Percentiles rank a stretch among this genome's conserved stretches.
Conservation (phyloP, 2,329 filamentous ascomycete species). For the Bipolaris sorokiniana region DNA sequence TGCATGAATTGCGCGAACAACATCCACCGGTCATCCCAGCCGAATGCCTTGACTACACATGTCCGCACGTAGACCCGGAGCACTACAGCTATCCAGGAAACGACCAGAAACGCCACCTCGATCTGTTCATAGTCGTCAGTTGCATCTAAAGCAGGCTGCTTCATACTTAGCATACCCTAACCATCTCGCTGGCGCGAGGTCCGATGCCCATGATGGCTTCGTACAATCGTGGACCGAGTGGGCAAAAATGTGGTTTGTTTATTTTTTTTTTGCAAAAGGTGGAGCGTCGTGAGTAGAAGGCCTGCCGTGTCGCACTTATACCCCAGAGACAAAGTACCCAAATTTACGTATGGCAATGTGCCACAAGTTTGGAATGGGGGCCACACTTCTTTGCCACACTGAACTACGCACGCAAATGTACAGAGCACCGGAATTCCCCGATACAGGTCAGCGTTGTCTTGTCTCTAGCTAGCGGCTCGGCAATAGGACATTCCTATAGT, state of each 20-base stretch:
- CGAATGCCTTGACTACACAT: slow-evolving; percentile 18
- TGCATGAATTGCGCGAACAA: slow-evolving; percentile 16
- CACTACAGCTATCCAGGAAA: slow-evolving; percentile 8
- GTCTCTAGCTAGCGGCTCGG: neutral
- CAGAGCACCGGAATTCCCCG: neutral
- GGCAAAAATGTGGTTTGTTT: neutral
- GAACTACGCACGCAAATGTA: neutral
- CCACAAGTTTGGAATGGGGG: neutral
- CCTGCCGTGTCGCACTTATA: neutral
- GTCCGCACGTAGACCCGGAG: slow-evolving; percentile 17
- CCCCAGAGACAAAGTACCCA: neutral
- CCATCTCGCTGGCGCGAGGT: neutral
- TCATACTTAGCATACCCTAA: neutral
- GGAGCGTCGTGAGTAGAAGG: neutral
- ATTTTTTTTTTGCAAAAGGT: neutral
- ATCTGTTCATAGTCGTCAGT: neutral
- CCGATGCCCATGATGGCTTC: slow-evolving; percentile 2
- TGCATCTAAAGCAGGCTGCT: neutral
- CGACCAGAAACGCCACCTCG: neutral
- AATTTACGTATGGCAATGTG: neutral
- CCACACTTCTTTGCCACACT: neutral
- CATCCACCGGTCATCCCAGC: slow-evolving; percentile 23
- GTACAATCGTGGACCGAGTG: neutral
- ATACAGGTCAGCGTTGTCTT: neutral
- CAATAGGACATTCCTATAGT: neutral